Evolutionary conservation across 129 eudicot species (phyloP), one percentile per base, ranked within the genome.

Genomic region (Dittrichia graveolens): DNA sequence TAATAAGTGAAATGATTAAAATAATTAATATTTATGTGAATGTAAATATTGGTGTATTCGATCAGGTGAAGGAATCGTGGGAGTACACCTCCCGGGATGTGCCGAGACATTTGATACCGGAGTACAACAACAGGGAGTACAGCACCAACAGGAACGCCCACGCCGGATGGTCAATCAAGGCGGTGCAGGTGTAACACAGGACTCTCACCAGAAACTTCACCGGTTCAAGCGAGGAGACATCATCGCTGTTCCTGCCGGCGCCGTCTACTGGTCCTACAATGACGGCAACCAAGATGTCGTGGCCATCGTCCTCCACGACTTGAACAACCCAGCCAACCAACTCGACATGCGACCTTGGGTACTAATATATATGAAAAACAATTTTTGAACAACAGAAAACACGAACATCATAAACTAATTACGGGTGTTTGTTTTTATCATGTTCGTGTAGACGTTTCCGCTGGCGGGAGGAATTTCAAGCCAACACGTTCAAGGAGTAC

Each of bases 311-410:
- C 59, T 88, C 24, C 83, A 78, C 31, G 96, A 91, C 82, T 76
- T 91, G 56, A 88, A 84, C 87, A 88, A 91, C 84, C 89, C 72
- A 2, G 48, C 87, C 71, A 91, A 91, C 84, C 96, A 91, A 72
- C 97, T 91, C 46, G 96, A 91, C 83, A 48, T 73, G 18, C 62
- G 66, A n/a, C 61, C 82, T 44, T 81, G 89, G 82, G 97, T 88
- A 79, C 55, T n/a, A 39, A 3, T 3, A 56, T 14, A 35, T 16
- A 5, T 19, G 10, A 15, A 37, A 48, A 13, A 12, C 5, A 48
- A 0, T 24, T 24, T 24, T 24, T 2, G 31, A 24, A 24, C 31
- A 24, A 24, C 31, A 24, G 1, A 24, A 24, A 24, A 24, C 31
- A 24, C 2, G 31, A 0, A 24, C 31, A 24, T 24, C 1, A 24